These are phyloP conservation scores for Boletus patriciae DNA, from an alignment of 768 basidiomycete genomes.

Conservation along the genomic window DNA sequence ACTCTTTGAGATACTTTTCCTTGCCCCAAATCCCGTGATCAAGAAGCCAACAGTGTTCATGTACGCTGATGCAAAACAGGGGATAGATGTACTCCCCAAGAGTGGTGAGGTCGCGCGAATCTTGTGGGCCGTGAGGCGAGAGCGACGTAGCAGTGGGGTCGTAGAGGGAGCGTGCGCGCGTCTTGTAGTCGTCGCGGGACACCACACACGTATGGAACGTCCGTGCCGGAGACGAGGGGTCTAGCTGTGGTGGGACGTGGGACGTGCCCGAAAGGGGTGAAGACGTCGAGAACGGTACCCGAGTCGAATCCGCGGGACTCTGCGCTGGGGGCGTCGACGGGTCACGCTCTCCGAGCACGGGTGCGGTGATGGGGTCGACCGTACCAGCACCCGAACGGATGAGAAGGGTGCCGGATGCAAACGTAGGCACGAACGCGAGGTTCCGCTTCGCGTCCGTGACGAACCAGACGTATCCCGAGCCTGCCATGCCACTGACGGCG, in stretches of 20 bases:
- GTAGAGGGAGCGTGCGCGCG: slow-evolving; percentile 28
- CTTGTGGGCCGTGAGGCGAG: slow-evolving; percentile 8
- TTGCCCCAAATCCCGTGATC: slow-evolving; percentile 92
- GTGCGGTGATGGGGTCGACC: slow-evolving; percentile 22
- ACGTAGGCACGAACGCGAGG: slow-evolving; percentile 78
- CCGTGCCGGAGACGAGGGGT: slow-evolving; percentile 32
- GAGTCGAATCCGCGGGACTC: slow-evolving; percentile 11
- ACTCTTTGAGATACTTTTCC: slow-evolving; percentile 78
- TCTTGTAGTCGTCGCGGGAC: slow-evolving; percentile 3
- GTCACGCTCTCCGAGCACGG: slow-evolving; percentile 32
- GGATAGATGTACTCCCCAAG: slow-evolving; percentile 66
- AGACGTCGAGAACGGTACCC: slow-evolving; percentile 27
- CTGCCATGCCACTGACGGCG: slow-evolving; percentile 74
- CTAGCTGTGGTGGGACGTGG: slow-evolving; percentile 26
- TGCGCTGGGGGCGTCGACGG: not conserved
- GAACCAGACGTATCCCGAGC: slow-evolving; percentile 85
- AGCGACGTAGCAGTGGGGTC: slow-evolving; percentile 18
- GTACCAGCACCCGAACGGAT: slow-evolving; percentile 56
- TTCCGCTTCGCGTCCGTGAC: slow-evolving; percentile 65
- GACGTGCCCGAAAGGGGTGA: slow-evolving; percentile 48
- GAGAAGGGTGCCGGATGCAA: slow-evolving; percentile 86
- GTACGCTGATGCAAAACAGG: slow-evolving; percentile 72
- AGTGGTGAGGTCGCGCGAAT: slow-evolving; percentile 26
- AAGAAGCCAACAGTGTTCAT: slow-evolving; percentile 88
- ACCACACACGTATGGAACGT: slow-evolving; percentile 28